phyloP scores from a whole-genome alignment of 768 basidiomycete species.

The Tephrocybe sp. region DNA sequence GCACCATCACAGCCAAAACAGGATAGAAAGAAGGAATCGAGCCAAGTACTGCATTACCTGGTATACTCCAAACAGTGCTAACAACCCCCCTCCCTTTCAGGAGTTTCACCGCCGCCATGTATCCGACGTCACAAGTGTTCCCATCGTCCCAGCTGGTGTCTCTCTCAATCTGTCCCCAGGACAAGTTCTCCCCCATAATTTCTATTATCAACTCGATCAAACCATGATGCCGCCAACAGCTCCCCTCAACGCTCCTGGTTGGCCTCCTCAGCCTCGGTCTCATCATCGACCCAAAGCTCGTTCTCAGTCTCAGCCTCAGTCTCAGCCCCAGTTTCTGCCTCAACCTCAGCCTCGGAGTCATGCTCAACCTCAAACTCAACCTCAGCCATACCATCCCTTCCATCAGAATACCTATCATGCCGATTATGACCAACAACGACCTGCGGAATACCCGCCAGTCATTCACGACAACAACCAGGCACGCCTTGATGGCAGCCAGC shows the following conservation, averaged over 20 bases:
- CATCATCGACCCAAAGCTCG: background rate
- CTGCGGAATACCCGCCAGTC: background rate
- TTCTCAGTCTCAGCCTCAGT: conserved; percentile 3
- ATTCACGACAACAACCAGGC: background rate
- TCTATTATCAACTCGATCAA: conserved; percentile 11
- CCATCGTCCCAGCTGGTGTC: conserved; percentile 36
- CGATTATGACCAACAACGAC: background rate
- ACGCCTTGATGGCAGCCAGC: conserved; percentile 2
- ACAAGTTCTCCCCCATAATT: conserved; percentile 48
- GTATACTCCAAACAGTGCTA: background rate
- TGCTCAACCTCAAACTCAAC: conserved; percentile 5
- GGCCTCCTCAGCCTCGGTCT: conserved; percentile 8
- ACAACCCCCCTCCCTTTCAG: conserved; percentile 1
- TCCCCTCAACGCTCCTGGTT: conserved; percentile 4
- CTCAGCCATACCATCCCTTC: conserved; percentile 2
- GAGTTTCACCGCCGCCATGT: conserved; percentile 4
- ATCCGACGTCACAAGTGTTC: conserved; percentile 12
- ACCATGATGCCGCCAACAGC: background rate
- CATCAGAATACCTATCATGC: background rate
- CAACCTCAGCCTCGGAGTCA: background rate
- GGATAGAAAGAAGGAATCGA: conserved; percentile 7
- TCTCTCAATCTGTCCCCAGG: conserved; percentile 53
- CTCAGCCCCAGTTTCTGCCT: conserved; percentile 1
- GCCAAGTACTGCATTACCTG: conserved; percentile 5
- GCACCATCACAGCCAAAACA: conserved; percentile 1